A percentile compares a stretch with the other conserved stretches of the same genome.
Evolutionary conservation across 768 basidiomycete genomes (phyloP).

Genomic region (Lentinula aciculospora): DNA sequence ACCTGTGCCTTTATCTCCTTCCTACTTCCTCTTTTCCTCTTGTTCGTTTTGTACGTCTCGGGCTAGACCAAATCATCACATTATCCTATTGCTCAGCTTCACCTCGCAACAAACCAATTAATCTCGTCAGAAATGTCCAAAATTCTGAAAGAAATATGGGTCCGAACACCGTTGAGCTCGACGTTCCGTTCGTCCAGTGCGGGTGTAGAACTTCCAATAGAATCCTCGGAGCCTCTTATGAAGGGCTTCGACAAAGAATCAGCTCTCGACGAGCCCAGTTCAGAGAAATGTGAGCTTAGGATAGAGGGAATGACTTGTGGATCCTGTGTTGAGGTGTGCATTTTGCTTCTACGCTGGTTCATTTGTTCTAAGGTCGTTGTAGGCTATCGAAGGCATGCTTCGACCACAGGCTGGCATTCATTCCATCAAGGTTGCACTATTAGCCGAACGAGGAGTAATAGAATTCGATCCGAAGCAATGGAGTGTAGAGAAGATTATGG

Average conservation of each 20-base stretch:
- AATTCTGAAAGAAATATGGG: conserved; percentile 7
- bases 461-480: conserved; percentile 85
- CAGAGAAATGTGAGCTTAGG: conserved; percentile 67
- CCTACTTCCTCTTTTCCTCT: neutral
- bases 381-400: conserved; percentile 86
- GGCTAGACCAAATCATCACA: neutral
- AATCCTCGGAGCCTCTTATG: conserved; percentile 16
- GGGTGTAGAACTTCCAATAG: conserved; percentile 13
- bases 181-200: conserved; percentile 5
- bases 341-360: neutral
- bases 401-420: conserved; percentile 83
- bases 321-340: conserved; percentile 76
- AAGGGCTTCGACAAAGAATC: conserved; percentile 16
- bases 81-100: neutral
- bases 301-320: conserved; percentile 92
- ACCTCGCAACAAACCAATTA: neutral
- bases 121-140: neutral
- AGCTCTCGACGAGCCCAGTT: conserved; percentile 18
- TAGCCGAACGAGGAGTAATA: conserved; percentile 88
- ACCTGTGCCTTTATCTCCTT: neutral
- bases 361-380: neutral
- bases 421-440: conserved; percentile 90
- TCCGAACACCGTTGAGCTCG: conserved; percentile 8
- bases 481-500: conserved; percentile 74
- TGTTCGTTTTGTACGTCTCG: neutral